These are phyloP conservation scores for Pichia norvegensis DNA, from an alignment of 1,139 yeast species.

Conservation along the genomic window DNA sequence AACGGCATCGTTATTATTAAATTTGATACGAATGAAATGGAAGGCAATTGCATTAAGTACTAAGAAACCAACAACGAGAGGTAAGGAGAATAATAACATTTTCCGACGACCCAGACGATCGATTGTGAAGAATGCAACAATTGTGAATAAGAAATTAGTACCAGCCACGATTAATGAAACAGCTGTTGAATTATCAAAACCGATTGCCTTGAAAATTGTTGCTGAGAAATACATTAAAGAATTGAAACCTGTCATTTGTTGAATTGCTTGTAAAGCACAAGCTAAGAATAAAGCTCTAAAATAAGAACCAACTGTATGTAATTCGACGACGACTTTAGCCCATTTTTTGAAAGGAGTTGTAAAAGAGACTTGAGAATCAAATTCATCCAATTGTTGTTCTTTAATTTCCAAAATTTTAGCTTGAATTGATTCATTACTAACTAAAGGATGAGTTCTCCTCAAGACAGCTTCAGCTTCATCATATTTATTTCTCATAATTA, in stretches of 20 bases:
- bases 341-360: conserved; percentile 42
- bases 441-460: conserved; percentile 46
- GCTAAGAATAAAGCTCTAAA: conserved; percentile 81
- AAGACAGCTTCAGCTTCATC: conserved; percentile 64
- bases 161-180: conserved; percentile 92
- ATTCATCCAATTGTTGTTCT: conserved; percentile 19
- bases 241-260: conserved; percentile 93
- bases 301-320: conserved; percentile 72
- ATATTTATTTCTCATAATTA: conserved; percentile 59
- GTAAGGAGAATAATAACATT: conserved; percentile 65
- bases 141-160: conserved; percentile 80
- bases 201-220: conserved; percentile 82
- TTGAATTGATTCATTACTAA: conserved; percentile 49
- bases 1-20: conserved; percentile 41
- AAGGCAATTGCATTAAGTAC: conserved; percentile 80
- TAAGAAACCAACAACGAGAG: conserved; percentile 73
- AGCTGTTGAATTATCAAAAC: conserved; percentile 79
- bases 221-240: conserved; percentile 91
- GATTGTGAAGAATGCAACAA: conserved; percentile 73
- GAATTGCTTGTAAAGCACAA: conserved; percentile 90
- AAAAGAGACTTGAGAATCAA: conserved; percentile 34
- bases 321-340: conserved; percentile 56
- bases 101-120: conserved; percentile 82
- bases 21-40: conserved; percentile 64
- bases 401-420: conserved; percentile 54